Evolutionary conservation across 148 eudicot species (phyloP).

Genomic region (Rhododendron mucronatum): DNA sequence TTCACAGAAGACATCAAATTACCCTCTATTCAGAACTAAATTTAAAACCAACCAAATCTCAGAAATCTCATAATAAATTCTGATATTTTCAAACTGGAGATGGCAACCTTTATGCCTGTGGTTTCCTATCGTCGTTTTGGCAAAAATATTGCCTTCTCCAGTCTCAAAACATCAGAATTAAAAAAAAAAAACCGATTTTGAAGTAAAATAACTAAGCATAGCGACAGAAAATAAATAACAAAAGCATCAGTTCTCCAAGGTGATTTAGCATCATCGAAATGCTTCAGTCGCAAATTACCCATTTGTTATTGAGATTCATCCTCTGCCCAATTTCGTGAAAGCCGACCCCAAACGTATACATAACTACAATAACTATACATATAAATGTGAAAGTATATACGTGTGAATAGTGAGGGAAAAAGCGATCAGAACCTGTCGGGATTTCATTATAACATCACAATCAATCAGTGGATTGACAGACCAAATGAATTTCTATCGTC

Average conservation of each 20-base stretch:
- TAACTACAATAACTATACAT: not conserved
- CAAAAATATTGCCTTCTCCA: not conserved
- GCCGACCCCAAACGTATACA: not conserved
- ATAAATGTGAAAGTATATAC: not conserved
- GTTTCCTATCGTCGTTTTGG: no score
- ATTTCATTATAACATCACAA: constrained; percentile 62
- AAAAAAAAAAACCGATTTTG: not conserved
- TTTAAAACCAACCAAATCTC: no score
- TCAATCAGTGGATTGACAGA: constrained; percentile 88
- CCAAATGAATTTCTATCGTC: constrained; percentile 64
- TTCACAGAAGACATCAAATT: no score
- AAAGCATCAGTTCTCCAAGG: constrained; percentile 93
- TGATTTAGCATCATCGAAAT: constrained; percentile 53
- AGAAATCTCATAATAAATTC: no score
- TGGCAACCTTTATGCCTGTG: no score
- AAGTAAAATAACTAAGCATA: not conserved
- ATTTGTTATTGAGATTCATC: constrained; percentile 63
- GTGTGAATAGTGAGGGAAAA: not conserved
- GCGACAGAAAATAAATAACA: not conserved
- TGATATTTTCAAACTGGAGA: no score
- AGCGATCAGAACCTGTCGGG: constrained; percentile 81
- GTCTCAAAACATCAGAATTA: not conserved
- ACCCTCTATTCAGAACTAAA: no score
- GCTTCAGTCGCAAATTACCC: constrained; percentile 95
- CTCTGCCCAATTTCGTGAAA: constrained; percentile 14